A percentile compares a stretch with the other conserved stretches of the same genome.
These are phyloP conservation scores for Penicillium coffeae DNA, from an alignment of 495 filamentous ascomycete species.

Conservation along the genomic window DNA sequence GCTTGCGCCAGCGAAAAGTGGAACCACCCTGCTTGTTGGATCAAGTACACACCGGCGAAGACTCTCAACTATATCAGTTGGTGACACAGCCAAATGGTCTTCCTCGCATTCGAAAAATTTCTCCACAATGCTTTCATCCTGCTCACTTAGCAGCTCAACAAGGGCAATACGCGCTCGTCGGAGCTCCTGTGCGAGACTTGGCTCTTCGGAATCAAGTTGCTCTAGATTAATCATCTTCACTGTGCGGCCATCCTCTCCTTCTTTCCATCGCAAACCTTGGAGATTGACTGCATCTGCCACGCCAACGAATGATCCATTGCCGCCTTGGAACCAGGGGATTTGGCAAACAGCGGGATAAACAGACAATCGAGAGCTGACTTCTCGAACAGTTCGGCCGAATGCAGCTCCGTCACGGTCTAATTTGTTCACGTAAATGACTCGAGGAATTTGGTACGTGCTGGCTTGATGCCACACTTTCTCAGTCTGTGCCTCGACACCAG, in stretches of 20 bases:
- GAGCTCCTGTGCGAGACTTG: conserved; percentile 62
- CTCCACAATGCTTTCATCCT: conserved; percentile 83
- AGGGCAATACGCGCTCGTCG: conserved; percentile 70
- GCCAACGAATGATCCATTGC: conserved; percentile 70
- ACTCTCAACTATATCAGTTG: conserved; percentile 62
- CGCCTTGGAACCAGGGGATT: conserved; percentile 83
- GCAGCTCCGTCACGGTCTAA: conserved; percentile 91
- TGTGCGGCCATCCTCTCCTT: conserved; percentile 64
- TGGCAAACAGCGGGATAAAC: conserved; percentile 91
- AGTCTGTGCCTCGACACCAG: conserved; percentile 96
- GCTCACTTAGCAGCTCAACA: conserved; percentile 78
- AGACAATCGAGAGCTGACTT: conserved; percentile 72
- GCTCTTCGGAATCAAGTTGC: conserved; percentile 50
- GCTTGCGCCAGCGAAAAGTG: conserved; percentile 88
- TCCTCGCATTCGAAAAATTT: conserved; percentile 73
- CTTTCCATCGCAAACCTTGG: conserved; percentile 49
- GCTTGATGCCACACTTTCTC: conserved; percentile 97
- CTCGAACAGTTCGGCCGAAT: conserved; percentile 80
- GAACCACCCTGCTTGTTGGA: conserved; percentile 59
- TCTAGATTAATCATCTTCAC: conserved; percentile 50
- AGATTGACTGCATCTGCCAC: conserved; percentile 76
- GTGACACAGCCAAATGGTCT: conserved; percentile 63
- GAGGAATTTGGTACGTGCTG: conserved; percentile 75
- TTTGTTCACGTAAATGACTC: conserved; percentile 91
- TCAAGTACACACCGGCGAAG: conserved; percentile 67